Evolutionary conservation across 805 yeast genomes (phyloP), one percentile per base, ranked within the genome.

Genomic region (Sugiyamaella smithiae): DNA sequence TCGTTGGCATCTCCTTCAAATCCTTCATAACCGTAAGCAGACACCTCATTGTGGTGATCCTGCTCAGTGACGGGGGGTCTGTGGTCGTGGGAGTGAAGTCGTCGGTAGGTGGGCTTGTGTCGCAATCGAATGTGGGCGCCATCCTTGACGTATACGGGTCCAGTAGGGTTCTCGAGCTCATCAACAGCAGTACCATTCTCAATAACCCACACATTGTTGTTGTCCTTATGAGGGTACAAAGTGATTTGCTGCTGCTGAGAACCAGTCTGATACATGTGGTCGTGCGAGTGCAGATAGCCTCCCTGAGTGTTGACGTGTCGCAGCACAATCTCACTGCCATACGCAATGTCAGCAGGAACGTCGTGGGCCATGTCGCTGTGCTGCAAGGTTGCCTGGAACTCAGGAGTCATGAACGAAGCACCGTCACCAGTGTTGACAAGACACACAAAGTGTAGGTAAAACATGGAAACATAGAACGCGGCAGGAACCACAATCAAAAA

Each of bases 31-130:
- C 91, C 93, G 49, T 80, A 71, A 54, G 88, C 81, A 23, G 87
- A 77, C 1, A 89, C 95, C 66, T 89, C 96, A 55, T 76, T 78
- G 61, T 89, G 84, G 66, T 91, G 90, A 49, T 93, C 98, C 60
- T 88, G 93, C 62, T 88, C 96, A 7, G 91, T 78, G 23, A 89
- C 78, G 7, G 96, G 97, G 2, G 98, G 97, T 52, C 90, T 80
- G 44, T 77, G 70, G 52, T 86, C 85, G 54, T 75, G 81, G 19
- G 88, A 85, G 55, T 82, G 82, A 45, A 93, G 67, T 40, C 85
- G 78, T 53, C 80, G 80, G 12, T 82, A 78, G 0, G 97, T 85
- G 1, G 58, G 52, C 50, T 74, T 73, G 64, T 93, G 98, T 69
- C 78, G 80, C n/a, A 93, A 64, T 50, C 84, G 74, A 17, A 91